Evolutionary conservation across 306 rosid genomes (phyloP).

Genomic region (Vigna hirtella): DNA sequence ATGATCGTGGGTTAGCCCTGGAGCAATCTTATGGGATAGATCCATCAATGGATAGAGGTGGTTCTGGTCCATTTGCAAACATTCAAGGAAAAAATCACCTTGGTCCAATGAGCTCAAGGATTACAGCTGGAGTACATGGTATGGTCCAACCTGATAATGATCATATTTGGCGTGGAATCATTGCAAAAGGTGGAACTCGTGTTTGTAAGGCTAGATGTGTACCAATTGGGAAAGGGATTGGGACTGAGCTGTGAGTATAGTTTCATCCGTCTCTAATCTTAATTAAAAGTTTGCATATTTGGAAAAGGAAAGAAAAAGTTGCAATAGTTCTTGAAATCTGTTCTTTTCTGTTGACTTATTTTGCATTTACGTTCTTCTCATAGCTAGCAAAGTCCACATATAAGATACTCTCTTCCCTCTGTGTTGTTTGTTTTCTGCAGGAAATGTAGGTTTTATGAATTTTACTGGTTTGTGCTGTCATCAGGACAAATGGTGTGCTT

Average conservation of each 20-base stretch:
- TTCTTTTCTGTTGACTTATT: slow-evolving; percentile 25
- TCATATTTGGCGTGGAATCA: slow-evolving; percentile 90
- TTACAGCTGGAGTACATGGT: slow-evolving; percentile 58
- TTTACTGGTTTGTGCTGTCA: slow-evolving; percentile 30
- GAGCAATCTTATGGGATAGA: slow-evolving; percentile 67
- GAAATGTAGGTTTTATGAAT: slow-evolving; percentile 9
- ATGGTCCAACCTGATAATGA: slow-evolving; percentile 67
- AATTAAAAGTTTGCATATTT: slow-evolving; percentile 17
- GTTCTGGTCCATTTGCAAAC: slow-evolving; percentile 58
- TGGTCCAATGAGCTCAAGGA: slow-evolving; percentile 68
- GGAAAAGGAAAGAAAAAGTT: background rate
- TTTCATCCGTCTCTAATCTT: slow-evolving; percentile 36
- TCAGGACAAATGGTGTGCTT: background rate
- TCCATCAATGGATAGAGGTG: slow-evolving; percentile 54
- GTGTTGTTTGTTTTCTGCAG: background rate
- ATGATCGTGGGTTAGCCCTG: slow-evolving; percentile 62
- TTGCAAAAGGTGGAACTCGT: slow-evolving; percentile 98
- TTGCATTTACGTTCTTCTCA: slow-evolving; percentile 3
- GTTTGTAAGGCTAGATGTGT: slow-evolving; percentile 96
- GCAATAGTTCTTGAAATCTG: slow-evolving; percentile 10
- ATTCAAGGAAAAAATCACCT: slow-evolving; percentile 60
- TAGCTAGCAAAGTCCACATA: slow-evolving; percentile 1
- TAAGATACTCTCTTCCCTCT: background rate
- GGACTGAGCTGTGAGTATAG: slow-evolving; percentile 88
- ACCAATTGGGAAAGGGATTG: slow-evolving; percentile 86